Conservation (phyloP, 805 yeast genomes). For the Pichia californica region DNA sequence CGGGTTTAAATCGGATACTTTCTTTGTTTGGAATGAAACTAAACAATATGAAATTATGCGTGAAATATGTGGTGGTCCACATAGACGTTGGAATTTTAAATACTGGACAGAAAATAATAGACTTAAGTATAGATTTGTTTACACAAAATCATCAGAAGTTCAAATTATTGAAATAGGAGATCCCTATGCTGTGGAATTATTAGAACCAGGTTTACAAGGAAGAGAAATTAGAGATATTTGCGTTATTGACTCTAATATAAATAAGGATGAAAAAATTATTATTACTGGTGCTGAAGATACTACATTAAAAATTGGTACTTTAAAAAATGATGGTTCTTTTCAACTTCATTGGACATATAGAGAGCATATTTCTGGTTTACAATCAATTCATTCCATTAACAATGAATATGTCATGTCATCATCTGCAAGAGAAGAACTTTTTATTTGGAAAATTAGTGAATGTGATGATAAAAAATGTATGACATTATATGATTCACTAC, state of each 20-base stretch:
- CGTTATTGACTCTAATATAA: constrained; percentile 30
- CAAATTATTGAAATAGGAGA: constrained; percentile 31
- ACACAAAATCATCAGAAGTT: constrained; percentile 51
- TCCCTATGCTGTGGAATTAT: constrained; percentile 19
- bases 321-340: constrained; percentile 37
- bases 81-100: constrained; percentile 70
- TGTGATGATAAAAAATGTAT: constrained; percentile 30
- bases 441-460: constrained; percentile 57
- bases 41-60: constrained; percentile 61
- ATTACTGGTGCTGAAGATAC: constrained; percentile 91
- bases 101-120: constrained; percentile 16
- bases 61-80: constrained; percentile 86
- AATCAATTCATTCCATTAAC: constrained; percentile 58
- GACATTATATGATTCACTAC: constrained; percentile 43
- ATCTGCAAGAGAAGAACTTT: constrained; percentile 85
- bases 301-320: constrained; percentile 50
- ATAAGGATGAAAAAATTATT: constrained; percentile 34
- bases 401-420: constrained; percentile 44
- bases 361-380: constrained; percentile 86
- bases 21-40: constrained; percentile 79
- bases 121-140: constrained; percentile 40
- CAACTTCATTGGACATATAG: constrained; percentile 55
- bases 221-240: constrained; percentile 79
- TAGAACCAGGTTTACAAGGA: constrained; percentile 76
- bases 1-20: constrained; percentile 78